Conservation (phyloP, 2,329 filamentous ascomycete species). For the Xylariomycetidae sp. region DNA sequence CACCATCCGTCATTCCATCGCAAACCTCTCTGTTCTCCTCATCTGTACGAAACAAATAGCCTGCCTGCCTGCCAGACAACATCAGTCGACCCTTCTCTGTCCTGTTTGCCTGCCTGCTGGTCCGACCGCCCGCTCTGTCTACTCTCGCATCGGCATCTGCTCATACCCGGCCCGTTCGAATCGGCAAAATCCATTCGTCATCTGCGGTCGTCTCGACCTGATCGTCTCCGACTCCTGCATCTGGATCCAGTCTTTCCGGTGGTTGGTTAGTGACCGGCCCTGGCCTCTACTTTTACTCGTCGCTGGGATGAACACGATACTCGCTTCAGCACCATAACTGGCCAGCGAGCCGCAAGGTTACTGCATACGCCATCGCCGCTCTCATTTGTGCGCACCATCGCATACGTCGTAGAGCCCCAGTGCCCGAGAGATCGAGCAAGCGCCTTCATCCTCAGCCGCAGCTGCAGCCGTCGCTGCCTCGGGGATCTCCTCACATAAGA, state of each 20-base stretch:
- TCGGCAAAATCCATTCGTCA: conserved; percentile 13
- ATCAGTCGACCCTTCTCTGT: too few species aligned
- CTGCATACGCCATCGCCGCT: conserved; percentile 7
- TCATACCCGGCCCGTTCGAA: too few species aligned
- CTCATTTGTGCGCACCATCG: conserved; percentile 8
- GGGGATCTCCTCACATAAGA: too few species aligned
- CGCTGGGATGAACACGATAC: conserved; percentile 21
- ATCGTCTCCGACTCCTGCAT: conserved; percentile 23
- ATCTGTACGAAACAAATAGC: too few species aligned
- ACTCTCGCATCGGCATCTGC: too few species aligned
- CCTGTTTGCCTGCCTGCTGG: too few species aligned
- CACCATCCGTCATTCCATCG: too few species aligned
- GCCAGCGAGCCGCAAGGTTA: conserved; percentile 9
- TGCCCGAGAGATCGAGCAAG: conserved; percentile 11
- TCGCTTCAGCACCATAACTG: conserved; percentile 16
- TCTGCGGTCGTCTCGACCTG: conserved; percentile 14
- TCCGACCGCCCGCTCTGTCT: too few species aligned
- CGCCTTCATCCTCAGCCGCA: too few species aligned
- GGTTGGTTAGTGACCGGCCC: conserved; percentile 22
- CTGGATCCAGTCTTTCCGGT: conserved; percentile 21
- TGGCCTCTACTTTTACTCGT: conserved; percentile 18
- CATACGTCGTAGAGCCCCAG: conserved; percentile 15
- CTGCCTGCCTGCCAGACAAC: too few species aligned
- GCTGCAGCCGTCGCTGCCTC: too few species aligned
- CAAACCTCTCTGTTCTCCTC: too few species aligned